Evolutionary conservation across 345 rosid genomes (phyloP).

Genomic region (Rhodamnia rubescens): DNA sequence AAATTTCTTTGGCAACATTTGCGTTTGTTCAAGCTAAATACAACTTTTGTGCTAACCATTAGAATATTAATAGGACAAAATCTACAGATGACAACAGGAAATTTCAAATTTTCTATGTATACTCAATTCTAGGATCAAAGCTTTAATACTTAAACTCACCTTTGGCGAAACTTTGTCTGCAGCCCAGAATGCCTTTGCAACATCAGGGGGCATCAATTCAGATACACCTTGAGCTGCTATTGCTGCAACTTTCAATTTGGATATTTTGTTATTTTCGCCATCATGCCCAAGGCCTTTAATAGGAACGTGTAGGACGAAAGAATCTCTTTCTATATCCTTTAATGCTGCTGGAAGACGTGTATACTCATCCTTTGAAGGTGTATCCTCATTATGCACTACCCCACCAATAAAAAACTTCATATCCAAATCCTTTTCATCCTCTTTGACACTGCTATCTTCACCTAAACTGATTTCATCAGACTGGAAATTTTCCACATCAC

Average conservation of each 20-base stretch:
- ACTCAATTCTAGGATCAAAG: not conserved
- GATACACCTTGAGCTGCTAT: slow-evolving; percentile 76
- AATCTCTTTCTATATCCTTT: slow-evolving; percentile 55
- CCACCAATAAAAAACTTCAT: slow-evolving; percentile 83
- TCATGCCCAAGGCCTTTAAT: slow-evolving; percentile 34
- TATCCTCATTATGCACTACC: slow-evolving; percentile 67
- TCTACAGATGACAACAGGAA: not conserved
- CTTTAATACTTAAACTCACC: slow-evolving; percentile 23
- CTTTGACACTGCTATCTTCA: slow-evolving; percentile 27
- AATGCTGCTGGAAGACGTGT: slow-evolving; percentile 70
- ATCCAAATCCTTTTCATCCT: slow-evolving; percentile 47
- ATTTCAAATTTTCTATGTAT: not conserved
- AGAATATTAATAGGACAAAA: not conserved
- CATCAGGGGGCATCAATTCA: slow-evolving; percentile 88
- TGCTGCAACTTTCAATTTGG: slow-evolving; percentile 61
- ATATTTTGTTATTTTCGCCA: slow-evolving; percentile 27
- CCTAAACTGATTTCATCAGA: slow-evolving; percentile 36
- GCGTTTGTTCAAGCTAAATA: not conserved
- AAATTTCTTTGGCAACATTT: not conserved
- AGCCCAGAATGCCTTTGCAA: slow-evolving; percentile 79
- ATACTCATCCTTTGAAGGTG: slow-evolving; percentile 54
- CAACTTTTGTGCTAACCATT: not conserved
- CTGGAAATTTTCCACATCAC: slow-evolving; percentile 48
- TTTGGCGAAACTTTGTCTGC: slow-evolving; percentile 67
- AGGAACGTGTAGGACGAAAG: slow-evolving; percentile 64